Evolutionary conservation across 805 yeast genomes (phyloP).

Genomic region (Teunomyces kruisii): DNA sequence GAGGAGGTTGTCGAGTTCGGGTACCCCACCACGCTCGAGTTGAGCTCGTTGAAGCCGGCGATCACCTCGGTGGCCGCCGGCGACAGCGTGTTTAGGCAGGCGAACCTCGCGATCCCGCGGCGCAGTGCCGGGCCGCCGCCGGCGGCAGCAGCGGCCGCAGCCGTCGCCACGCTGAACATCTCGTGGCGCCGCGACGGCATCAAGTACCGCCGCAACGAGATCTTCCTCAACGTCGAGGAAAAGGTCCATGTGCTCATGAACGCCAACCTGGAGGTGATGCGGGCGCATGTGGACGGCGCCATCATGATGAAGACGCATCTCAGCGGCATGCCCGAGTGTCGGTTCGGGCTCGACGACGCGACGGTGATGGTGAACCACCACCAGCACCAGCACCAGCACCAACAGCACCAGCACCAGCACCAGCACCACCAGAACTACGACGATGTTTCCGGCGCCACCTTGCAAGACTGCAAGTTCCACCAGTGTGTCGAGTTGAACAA

Average conservation of each 20-base stretch:
- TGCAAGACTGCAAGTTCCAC: constrained; percentile 83
- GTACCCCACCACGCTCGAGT: constrained; percentile 67
- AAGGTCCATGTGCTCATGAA: constrained; percentile 69
- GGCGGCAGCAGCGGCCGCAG: constrained; percentile 6
- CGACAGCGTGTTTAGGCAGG: constrained; percentile 19
- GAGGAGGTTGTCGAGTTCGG: constrained; percentile 81
- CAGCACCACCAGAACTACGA: constrained; percentile 21
- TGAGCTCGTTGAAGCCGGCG: constrained; percentile 22
- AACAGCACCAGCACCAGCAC: background rate
- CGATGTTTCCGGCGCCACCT: constrained; percentile 48
- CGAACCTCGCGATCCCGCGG: constrained; percentile 8
- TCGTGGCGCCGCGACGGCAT: constrained; percentile 75
- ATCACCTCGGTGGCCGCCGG: constrained; percentile 14
- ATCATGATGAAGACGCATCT: constrained; percentile 69
- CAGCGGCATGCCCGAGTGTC: constrained; percentile 81
- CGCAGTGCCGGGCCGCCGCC: too few relatives aligned
- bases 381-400: too few relatives aligned
- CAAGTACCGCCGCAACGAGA: constrained; percentile 79
- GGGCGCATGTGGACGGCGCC: constrained; percentile 75
- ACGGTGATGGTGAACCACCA: constrained; percentile 17
- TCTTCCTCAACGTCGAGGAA: constrained; percentile 74
- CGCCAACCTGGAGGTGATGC: constrained; percentile 59
- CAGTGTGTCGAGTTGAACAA: constrained; percentile 77
- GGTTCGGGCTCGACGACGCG: constrained; percentile 70
- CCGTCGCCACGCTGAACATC: constrained; percentile 18